These are phyloP conservation scores for Ramaria sp. DNA, from an alignment of 768 basidiomycete genomes.

Conservation along the genomic window DNA sequence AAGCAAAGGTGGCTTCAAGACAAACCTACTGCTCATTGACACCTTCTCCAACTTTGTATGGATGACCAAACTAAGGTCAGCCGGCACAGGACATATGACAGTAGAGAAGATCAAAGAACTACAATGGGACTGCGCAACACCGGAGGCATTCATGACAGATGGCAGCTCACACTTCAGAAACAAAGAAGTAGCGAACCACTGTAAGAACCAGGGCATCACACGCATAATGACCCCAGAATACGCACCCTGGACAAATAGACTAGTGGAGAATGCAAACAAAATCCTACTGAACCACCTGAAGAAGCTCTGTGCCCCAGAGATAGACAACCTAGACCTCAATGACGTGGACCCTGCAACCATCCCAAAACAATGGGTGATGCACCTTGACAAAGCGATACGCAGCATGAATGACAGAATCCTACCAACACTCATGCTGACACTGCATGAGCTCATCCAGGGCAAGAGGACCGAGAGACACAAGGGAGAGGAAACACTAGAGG, in stretches of 20 bases:
- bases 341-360: conserved; percentile 12
- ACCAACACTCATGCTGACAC: conserved; percentile 15
- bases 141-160: not conserved
- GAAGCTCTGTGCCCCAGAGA: conserved; percentile 20
- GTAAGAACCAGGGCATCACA: not conserved
- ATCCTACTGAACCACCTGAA: conserved; percentile 12
- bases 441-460: conserved; percentile 26
- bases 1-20: conserved; percentile 24
- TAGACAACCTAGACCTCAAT: conserved; percentile 18
- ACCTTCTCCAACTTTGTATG: conserved; percentile 14
- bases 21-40: conserved; percentile 23
- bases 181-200: not conserved
- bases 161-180: not conserved
- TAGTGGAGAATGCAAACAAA: not conserved
- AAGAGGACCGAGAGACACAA: conserved; percentile 3
- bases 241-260: not conserved
- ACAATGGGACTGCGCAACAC: too few relatives aligned
- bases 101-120: too few relatives aligned
- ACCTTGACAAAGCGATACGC: conserved; percentile 20
- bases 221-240: not conserved
- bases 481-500: conserved; percentile 9
- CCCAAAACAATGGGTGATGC: conserved; percentile 22
- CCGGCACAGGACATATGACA: conserved; percentile 1
- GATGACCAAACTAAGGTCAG: conserved; percentile 12
- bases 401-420: conserved; percentile 14